A percentile compares a stretch with the other conserved stretches of the same genome.
Conservation (phyloP, 2,329 filamentous ascomycete species). For the Fusarium nygamai region DNA sequence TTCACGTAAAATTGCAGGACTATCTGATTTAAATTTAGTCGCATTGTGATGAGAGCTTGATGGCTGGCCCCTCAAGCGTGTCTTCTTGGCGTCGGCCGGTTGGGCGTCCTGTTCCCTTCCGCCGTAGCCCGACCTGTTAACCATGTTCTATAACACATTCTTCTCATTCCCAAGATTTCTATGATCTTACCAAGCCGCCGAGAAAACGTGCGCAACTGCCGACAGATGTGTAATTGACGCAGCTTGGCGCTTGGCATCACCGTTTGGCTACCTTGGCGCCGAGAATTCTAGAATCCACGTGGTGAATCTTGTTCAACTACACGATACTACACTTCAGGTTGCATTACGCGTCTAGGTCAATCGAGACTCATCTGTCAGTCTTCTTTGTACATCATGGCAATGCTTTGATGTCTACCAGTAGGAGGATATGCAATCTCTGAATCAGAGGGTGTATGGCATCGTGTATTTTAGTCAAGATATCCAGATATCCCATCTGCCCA, state of each 20-base stretch:
- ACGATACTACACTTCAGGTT: not conserved
- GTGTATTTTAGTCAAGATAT: not conserved
- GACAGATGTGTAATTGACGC: not conserved
- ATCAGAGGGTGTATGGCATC: not conserved
- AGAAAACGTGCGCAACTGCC: not conserved
- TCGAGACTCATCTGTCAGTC: not conserved
- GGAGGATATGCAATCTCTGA: not conserved
- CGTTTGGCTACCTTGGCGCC: not conserved
- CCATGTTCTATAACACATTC: too few relatives aligned
- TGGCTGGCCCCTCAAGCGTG: too few relatives aligned
- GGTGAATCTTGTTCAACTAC: not conserved
- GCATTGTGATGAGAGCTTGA: not conserved
- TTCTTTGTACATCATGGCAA: rapidly evolving
- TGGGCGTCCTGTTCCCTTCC: not conserved
- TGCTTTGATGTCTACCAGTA: not conserved
- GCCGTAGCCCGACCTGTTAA: too few relatives aligned
- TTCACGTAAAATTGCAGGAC: rapidly evolving
- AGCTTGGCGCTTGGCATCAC: not conserved
- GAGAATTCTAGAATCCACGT: not conserved
- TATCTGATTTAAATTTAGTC: too few relatives aligned
- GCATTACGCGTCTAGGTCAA: not conserved
- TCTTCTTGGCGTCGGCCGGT: not conserved
- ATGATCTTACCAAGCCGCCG: not conserved
- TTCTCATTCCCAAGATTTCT: not conserved
- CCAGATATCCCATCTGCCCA: too few relatives aligned